A percentile compares a stretch with the other conserved stretches of the same genome.
phyloP scores from a whole-genome alignment of 225 moss, liverwort and hornwort species.

The Pseudisothecium myosuroides region DNA sequence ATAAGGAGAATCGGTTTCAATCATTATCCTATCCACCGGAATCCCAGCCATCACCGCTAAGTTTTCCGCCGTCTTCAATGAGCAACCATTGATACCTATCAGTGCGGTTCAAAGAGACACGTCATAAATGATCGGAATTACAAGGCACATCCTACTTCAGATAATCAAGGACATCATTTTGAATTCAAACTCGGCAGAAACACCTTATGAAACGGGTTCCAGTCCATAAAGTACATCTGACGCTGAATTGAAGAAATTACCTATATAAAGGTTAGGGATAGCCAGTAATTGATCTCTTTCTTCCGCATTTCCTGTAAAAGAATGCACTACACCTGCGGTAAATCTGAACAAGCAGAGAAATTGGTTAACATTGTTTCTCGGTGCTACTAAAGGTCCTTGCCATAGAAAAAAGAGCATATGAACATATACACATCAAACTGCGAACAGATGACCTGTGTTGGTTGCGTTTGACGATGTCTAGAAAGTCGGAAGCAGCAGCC shows the following conservation, averaged over 20 bases:
- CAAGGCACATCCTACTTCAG: background rate
- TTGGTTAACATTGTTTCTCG: background rate
- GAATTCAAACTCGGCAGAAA: background rate
- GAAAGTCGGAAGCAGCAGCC: conserved; percentile 74
- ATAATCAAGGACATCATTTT: background rate
- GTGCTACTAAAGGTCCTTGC: background rate
- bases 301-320: conserved; percentile 74
- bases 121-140: background rate
- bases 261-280: conserved; percentile 70
- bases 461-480: conserved; percentile 65
- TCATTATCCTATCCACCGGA: conserved; percentile 73
- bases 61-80: conserved; percentile 79
- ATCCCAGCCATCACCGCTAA: conserved; percentile 65
- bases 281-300: conserved; percentile 68
- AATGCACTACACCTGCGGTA: conserved; percentile 84
- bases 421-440: background rate
- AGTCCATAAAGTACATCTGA: background rate
- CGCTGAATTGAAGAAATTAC: conserved; percentile 9
- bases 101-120: background rate
- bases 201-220: background rate
- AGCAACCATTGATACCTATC: conserved; percentile 93
- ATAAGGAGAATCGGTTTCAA: conserved; percentile 93
- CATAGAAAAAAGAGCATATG: background rate
- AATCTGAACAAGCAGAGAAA: conserved; percentile 40
- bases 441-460: conserved; percentile 50